phyloP scores from a whole-genome alignment of 345 rosid species.

The Rhizophora apiculata region DNA sequence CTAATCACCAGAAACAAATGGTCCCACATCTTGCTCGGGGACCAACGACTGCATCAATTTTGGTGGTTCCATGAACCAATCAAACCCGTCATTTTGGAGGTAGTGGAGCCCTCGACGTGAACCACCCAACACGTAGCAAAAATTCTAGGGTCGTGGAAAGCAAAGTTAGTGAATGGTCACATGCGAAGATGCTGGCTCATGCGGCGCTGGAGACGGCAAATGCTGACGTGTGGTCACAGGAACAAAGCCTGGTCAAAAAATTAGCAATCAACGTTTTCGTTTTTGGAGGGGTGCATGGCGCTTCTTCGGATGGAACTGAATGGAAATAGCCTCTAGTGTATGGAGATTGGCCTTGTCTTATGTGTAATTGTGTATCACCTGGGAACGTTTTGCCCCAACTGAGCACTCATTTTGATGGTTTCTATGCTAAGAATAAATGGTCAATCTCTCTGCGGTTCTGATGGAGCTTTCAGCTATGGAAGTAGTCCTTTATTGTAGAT shows the following conservation, averaged over 20 bases:
- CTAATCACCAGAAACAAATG: no score
- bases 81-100: not conserved
- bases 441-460: not conserved
- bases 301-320: slow-evolving; percentile 12
- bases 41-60: not conserved
- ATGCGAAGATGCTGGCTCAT: slow-evolving; percentile 5
- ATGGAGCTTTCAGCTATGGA: no score
- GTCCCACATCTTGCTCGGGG: no score
- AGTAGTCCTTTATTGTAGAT: not conserved
- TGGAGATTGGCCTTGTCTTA: not conserved
- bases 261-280: no score
- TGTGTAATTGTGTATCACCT: slow-evolving; percentile 1
- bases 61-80: not conserved
- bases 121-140: slow-evolving; percentile 2
- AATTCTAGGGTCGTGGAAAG: slow-evolving; percentile 24
- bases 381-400: slow-evolving; percentile 21
- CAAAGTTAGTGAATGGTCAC: slow-evolving; percentile 6
- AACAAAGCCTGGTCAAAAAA: slow-evolving; percentile 16
- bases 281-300: no score
- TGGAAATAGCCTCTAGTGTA: slow-evolving; percentile 23
- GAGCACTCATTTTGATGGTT: slow-evolving; percentile 49
- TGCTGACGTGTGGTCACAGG: slow-evolving; percentile 10
- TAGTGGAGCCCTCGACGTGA: slow-evolving; percentile 21
- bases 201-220: slow-evolving; percentile 33
- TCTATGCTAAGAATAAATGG: slow-evolving; percentile 17